Evolutionary conservation across 1,284 basidiomycete genomes (phyloP).

Genomic region (Irpex sp.): DNA sequence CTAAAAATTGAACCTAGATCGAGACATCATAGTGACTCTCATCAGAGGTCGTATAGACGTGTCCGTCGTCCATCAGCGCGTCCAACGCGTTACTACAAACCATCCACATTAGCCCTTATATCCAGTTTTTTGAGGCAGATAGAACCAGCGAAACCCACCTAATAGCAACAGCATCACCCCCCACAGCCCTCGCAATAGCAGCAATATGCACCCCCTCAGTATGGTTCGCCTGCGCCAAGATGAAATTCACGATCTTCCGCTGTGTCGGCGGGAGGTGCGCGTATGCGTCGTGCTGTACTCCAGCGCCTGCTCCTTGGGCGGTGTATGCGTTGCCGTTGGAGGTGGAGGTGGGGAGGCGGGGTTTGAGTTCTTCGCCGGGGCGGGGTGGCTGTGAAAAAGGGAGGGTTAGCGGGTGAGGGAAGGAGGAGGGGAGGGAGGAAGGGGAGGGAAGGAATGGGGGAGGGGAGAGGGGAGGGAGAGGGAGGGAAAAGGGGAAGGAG

Average conservation of each 20-base stretch:
- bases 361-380: slow-evolving; percentile 14
- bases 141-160: slow-evolving; percentile 25
- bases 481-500: background rate
- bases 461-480: too few relatives aligned
- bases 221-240: slow-evolving; percentile 29
- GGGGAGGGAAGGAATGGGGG: too few relatives aligned
- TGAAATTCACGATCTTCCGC: slow-evolving; percentile 43
- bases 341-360: background rate
- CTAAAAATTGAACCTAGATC: slow-evolving; percentile 10
- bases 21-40: slow-evolving; percentile 38
- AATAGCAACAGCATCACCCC: slow-evolving; percentile 26
- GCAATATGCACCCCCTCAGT: slow-evolving; percentile 46
- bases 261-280: slow-evolving; percentile 39
- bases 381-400: slow-evolving; percentile 21
- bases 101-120: too few relatives aligned
- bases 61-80: slow-evolving; percentile 47
- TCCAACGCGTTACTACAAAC: slow-evolving; percentile 46
- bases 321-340: slow-evolving; percentile 27
- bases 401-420: too few relatives aligned
- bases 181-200: slow-evolving; percentile 32
- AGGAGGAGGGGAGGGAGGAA: too few relatives aligned
- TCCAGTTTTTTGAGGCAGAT: slow-evolving; percentile 15
- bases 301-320: slow-evolving; percentile 16
- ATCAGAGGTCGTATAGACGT: slow-evolving; percentile 50
- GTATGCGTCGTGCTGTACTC: slow-evolving; percentile 26